phyloP scores from a whole-genome alignment of 108 stramenopile genomes.

The Cylindrotheca fusiformis region DNA sequence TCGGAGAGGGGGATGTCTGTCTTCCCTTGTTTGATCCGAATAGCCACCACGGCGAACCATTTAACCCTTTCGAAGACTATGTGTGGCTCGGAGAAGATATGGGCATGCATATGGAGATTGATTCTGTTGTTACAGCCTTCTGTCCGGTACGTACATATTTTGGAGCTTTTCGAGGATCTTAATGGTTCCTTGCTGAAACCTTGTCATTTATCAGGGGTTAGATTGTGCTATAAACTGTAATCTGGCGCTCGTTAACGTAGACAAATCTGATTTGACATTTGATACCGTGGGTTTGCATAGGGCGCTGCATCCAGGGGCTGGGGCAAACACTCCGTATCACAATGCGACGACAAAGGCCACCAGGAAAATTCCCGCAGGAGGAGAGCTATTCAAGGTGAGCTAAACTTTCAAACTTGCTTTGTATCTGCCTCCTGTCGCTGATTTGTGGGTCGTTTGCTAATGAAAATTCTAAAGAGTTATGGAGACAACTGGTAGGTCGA shows the following conservation, averaged over 20 bases:
- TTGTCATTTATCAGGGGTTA: constrained; percentile 32
- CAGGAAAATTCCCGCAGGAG: constrained; percentile 48
- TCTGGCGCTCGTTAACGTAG: constrained; percentile 35
- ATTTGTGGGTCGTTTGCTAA: no score
- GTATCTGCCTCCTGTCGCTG: no score
- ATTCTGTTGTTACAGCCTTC: constrained; percentile 9
- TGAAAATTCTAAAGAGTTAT: no score
- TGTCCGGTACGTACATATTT: constrained; percentile 25
- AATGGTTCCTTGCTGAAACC: no score
- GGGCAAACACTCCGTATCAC: constrained; percentile 55
- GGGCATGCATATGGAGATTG: constrained; percentile 28
- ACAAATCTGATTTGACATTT: constrained; percentile 2
- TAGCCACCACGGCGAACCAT: constrained; percentile 34
- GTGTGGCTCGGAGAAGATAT: constrained; percentile 38
- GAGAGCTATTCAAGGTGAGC: constrained; percentile 58
- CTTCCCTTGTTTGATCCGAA: constrained; percentile 51
- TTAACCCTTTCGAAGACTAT: constrained; percentile 45
- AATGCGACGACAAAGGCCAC: constrained; percentile 48
- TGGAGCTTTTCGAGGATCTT: no score
- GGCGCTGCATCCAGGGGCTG: constrained; percentile 33
- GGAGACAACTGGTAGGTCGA: no score
- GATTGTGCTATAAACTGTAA: constrained; percentile 43
- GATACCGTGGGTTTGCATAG: constrained; percentile 10
- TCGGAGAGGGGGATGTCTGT: constrained; percentile 45
- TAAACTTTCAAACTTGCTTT: no score